Conservation (phyloP, 257 asterid species). For the Solanum arcanum region DNA sequence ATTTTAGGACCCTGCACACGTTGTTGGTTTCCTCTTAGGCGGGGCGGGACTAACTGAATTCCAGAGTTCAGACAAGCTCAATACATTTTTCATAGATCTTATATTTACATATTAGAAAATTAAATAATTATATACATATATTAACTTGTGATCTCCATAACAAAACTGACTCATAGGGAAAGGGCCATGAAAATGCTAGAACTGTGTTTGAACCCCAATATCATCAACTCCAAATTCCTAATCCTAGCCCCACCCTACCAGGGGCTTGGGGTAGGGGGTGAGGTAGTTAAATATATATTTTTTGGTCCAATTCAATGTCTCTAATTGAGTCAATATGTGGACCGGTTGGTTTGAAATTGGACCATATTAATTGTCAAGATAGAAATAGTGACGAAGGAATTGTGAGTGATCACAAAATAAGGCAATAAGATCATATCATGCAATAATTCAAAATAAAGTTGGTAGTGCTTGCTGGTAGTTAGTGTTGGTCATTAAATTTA, state of each 20-base stretch:
- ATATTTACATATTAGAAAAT: too few species aligned
- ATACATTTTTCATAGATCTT: rapidly evolving
- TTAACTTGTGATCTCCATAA: too few species aligned
- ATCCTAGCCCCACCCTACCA: background rate
- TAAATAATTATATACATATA: too few species aligned
- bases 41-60: background rate
- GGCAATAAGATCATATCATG: background rate
- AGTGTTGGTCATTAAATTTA: background rate
- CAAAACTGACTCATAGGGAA: too few species aligned
- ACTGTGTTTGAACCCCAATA: too few species aligned
- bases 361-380: background rate
- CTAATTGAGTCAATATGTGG: background rate
- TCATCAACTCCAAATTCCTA: too few species aligned
- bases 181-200: background rate
- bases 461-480: background rate
- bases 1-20: background rate
- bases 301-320: background rate
- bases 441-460: background rate
- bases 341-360: background rate
- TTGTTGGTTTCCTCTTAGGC: background rate
- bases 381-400: background rate
- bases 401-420: background rate
- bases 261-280: background rate
- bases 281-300: background rate
- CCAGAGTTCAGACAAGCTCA: rapidly evolving